Evolutionary conservation across 1,139 yeast species (phyloP), one percentile per base, ranked within the genome.

Genomic region (Geotrichum phurueaensis): DNA sequence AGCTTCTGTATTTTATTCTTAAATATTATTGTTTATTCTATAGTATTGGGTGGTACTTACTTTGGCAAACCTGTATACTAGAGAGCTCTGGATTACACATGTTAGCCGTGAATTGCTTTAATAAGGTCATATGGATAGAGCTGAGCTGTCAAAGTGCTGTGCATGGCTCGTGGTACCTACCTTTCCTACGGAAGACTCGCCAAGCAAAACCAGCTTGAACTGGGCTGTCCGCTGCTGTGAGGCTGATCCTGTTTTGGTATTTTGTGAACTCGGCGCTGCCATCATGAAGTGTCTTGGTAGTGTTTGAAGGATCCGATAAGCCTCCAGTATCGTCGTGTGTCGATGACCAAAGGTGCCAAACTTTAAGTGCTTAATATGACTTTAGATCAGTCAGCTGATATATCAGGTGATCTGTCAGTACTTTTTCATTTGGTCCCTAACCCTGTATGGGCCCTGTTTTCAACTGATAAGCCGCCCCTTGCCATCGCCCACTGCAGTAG

Each of bases 31-130:
- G 47, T 33, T 33, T 33, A 3, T 39, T 39, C 9, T 39, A 39
- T 12, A 10, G 23, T n/a, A 22, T 12, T 20, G 15, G 43, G 39
- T 9, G n/a, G n/a, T 23, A 36, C 69, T 20, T 60, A 68, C 71
- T 71, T 92, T 89, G 25, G 94, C 98, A 72, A 94, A 95, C 67
- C 99, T 80, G 69, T 91, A 88, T 29, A 94, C 99, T 33, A 94
- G 84, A 1, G 97, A 91, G 5, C 77, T 73, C 72, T 71, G 31
- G 23, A 52, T n/a, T 49, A 18, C n/a, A n/a, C 85, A 18, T 81
- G 67, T 20, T 51, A 29, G 23, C 23, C n/a, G 47, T n/a, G 27
- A 7, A 39, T 18, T 22, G 23, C 2, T n/a, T 18, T 15, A n/a
- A 33, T 15, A n/a, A 13, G 39, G 10, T 2, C 31, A 27, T 33